Percentiles rank a stretch among this genome's conserved stretches.
phyloP scores from a whole-genome alignment of 2,329 filamentous ascomycete genomes.

The Amphichorda felina region DNA sequence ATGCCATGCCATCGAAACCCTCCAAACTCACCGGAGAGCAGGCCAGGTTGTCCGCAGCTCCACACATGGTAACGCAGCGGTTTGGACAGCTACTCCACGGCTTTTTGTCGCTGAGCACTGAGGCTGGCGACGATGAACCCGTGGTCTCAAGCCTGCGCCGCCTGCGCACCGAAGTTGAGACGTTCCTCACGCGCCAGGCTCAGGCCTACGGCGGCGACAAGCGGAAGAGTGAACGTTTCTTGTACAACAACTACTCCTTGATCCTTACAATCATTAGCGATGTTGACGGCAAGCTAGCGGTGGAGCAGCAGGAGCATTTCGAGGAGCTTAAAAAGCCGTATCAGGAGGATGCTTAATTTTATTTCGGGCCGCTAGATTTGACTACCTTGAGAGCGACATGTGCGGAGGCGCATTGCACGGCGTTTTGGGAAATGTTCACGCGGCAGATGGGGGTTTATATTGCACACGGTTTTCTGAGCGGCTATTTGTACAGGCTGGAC shows the following conservation, averaged over 20 bases:
- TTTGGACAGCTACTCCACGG: conserved; percentile 88
- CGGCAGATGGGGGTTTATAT: background rate
- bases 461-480: background rate
- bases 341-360: conserved; percentile 26
- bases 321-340: conserved; percentile 50
- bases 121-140: conserved; percentile 89
- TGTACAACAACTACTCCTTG: conserved; percentile 94
- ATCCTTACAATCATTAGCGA: conserved; percentile 88
- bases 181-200: conserved; percentile 67
- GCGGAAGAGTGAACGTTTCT: conserved; percentile 73
- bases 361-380: background rate
- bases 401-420: background rate
- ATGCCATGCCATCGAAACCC: conserved; percentile 33
- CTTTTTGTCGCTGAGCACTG: conserved; percentile 71
- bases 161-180: conserved; percentile 70
- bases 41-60: conserved; percentile 61
- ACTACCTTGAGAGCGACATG: background rate
- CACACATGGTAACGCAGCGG: conserved; percentile 86
- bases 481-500: background rate
- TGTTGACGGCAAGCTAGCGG: conserved; percentile 57
- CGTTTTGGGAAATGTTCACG: background rate
- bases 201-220: conserved; percentile 61
- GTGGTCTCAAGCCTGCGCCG: conserved; percentile 70
- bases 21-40: conserved; percentile 33
- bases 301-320: conserved; percentile 67